Evolutionary conservation across 495 filamentous ascomycete genomes (phyloP).

Genomic region (Aspergillus cristatus): DNA sequence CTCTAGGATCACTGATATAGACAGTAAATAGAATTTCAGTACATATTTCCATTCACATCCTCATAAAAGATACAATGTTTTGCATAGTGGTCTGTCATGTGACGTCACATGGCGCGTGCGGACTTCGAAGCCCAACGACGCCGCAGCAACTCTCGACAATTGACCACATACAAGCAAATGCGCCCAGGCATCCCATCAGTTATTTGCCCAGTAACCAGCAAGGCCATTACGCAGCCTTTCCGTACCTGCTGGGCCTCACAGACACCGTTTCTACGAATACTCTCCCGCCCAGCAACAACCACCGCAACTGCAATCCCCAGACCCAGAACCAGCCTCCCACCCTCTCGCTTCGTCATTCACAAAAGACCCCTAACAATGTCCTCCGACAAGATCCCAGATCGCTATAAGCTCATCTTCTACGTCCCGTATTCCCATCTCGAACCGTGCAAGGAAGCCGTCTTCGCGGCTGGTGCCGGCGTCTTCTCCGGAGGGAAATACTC

Average conservation of each 20-base stretch:
- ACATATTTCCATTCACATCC: too few relatives aligned
- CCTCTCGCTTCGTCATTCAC: not conserved
- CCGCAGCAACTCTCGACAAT: too few relatives aligned
- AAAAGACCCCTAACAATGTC: conserved; percentile 4
- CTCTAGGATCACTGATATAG: too few relatives aligned
- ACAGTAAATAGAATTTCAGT: too few relatives aligned
- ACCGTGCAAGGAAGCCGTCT: conserved; percentile 37
- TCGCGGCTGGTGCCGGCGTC: conserved; percentile 33
- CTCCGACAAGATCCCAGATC: conserved; percentile 11
- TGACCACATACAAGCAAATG: not conserved
- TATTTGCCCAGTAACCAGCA: not conserved
- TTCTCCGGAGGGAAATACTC: conserved; percentile 37
- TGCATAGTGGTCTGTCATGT: too few relatives aligned
- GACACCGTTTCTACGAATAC: not conserved
- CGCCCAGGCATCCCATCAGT: not conserved
- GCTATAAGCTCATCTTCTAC: conserved; percentile 43
- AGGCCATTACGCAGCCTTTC: not conserved
- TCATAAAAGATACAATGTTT: too few relatives aligned
- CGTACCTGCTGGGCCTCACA: not conserved
- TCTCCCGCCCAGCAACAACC: not conserved
- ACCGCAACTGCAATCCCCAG: not conserved
- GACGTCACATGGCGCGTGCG: too few relatives aligned
- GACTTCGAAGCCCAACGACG: too few relatives aligned
- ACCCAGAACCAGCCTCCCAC: not conserved
- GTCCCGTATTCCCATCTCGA: conserved; percentile 32